Conservation (phyloP, 129 eudicot genomes). For the Flaveria linearis region DNA sequence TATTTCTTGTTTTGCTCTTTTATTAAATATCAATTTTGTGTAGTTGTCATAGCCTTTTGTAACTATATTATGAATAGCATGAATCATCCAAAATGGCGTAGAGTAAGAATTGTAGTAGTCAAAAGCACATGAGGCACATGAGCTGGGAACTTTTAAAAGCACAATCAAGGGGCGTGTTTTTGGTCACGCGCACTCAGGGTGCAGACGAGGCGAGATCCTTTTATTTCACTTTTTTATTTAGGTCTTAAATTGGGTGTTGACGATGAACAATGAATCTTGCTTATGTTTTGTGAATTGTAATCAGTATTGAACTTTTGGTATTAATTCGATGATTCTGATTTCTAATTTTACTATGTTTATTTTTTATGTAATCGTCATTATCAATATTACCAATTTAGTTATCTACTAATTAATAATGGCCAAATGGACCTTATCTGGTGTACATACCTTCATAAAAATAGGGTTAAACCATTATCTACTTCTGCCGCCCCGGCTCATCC, state of each 20-base stretch:
- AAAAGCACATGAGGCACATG: neutral
- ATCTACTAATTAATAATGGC: neutral
- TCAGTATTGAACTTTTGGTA: no score
- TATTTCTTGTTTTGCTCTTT: neutral
- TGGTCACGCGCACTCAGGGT: neutral
- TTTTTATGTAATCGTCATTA: neutral
- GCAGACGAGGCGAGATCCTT: neutral
- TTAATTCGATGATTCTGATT: neutral
- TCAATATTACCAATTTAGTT: neutral
- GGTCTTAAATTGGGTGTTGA: neutral
- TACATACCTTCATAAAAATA: slow-evolving; percentile 1
- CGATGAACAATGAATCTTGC: neutral
- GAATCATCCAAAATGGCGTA: neutral
- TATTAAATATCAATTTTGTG: neutral
- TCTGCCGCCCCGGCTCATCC: neutral
- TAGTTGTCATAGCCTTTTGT: neutral
- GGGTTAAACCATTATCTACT: slow-evolving; percentile 12
- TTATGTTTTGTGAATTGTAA: no score
- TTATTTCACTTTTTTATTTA: no score
- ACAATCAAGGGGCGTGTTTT: neutral
- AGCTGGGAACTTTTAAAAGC: neutral
- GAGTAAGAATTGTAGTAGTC: neutral
- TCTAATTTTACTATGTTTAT: no score
- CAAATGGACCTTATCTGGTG: neutral
- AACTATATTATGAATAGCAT: neutral